A percentile compares a stretch with the other conserved stretches of the same genome.
Conservation (phyloP, 805 yeast genomes). For the Suhomyces kilbournensis region DNA sequence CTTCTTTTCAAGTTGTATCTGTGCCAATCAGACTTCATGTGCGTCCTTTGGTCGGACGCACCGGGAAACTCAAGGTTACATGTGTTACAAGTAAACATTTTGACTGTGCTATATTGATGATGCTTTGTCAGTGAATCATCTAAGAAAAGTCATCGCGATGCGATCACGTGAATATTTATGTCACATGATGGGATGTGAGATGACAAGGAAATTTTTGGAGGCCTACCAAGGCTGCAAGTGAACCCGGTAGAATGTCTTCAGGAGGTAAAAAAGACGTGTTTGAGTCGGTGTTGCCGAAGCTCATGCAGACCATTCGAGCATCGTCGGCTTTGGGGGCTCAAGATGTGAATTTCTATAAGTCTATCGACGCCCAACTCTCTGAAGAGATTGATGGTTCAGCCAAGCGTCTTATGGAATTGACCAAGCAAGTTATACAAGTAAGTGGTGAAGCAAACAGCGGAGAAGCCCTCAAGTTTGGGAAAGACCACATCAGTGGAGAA, state of each 20-base stretch:
- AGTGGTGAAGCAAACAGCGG: slow-evolving; percentile 25
- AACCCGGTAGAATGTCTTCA: background rate
- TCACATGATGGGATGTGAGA: background rate
- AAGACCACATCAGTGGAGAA: slow-evolving; percentile 38
- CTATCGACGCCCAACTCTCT: slow-evolving; percentile 52
- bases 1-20: slow-evolving; percentile 43
- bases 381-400: slow-evolving; percentile 40
- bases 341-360: slow-evolving; percentile 73
- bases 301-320: slow-evolving; percentile 59
- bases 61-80: slow-evolving; percentile 38
- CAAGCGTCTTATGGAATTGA: slow-evolving; percentile 39
- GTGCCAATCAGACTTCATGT: slow-evolving; percentile 48
- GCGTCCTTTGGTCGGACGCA: slow-evolving; percentile 38
- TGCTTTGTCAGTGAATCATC: background rate
- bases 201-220: background rate
- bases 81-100: slow-evolving; percentile 37
- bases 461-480: slow-evolving; percentile 32
- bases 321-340: slow-evolving; percentile 70
- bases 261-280: slow-evolving; percentile 8
- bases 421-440: slow-evolving; percentile 45
- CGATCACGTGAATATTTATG: background rate
- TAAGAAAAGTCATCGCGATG: background rate
- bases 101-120: background rate
- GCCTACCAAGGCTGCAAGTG: background rate
- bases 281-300: slow-evolving; percentile 38